Evolutionary conservation across 805 yeast species (phyloP), one percentile per base, ranked within the genome.

Genomic region (Debaryomyces maramus): DNA sequence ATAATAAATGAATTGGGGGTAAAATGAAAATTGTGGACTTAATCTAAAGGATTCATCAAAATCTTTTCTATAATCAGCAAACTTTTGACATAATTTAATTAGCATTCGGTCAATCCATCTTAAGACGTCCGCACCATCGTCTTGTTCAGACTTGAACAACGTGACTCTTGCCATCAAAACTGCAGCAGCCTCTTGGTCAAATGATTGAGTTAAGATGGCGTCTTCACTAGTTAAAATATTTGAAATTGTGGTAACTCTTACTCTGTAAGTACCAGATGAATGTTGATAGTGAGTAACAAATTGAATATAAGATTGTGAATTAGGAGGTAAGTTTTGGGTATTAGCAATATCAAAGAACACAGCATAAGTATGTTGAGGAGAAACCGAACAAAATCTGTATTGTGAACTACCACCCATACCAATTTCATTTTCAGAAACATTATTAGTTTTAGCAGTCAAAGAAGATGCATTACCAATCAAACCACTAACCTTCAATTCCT

Each of bases 171-270:
- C 85, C 83, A 91, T 84, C 43, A 90, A 70, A 1, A 90, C 97
- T 11, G 97, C 95, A 3, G 99, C 97, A 9, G 97, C 96, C 65
- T 93, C 98, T 72, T 93, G 98, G 67, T 93, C 99, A 62, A 93
- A 93, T n/a, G 93, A 84, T 43, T 65, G 65, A 13, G 80, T 67
- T 43, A 78, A 64, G 34, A 63, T 52, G 34, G 60, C 62, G 42
- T 74, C 78, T 31, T 77, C 78, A 18, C 73, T 64, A 10, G 81
- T 75, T 42, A 79, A 73, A 44, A 73, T 60, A 58, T 80, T 72
- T 41, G 73, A 70, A 43, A 93, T 74, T 0, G 98, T 93, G 16
- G 99, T 91, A 24, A 93, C 97, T 53, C 97, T 80, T 44, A 88
- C 71, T 56, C 97, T 78, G 58, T 79, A 85, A 9, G 91, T 77